These are phyloP conservation scores for Filobasidium wieringae DNA, from an alignment of 768 basidiomycete species.

Conservation along the genomic window DNA sequence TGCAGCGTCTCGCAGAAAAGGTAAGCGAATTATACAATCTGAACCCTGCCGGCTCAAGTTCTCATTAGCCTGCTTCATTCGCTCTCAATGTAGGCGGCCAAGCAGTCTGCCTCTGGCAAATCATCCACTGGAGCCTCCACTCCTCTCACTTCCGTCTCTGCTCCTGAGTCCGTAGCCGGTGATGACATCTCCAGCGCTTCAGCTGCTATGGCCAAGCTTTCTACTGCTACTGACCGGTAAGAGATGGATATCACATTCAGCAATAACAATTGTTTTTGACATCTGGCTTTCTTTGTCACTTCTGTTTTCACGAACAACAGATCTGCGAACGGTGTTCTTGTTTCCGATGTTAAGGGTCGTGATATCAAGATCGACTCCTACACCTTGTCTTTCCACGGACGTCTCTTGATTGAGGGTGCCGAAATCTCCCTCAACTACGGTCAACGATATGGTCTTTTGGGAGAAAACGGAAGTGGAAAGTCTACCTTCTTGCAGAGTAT, in stretches of 20 bases:
- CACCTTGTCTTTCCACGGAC: constrained; percentile 93
- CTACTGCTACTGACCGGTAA: constrained; percentile 78
- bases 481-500: constrained; percentile 94
- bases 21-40: constrained; percentile 29
- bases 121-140: constrained; percentile 55
- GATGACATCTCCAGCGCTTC: constrained; percentile 43
- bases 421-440: constrained; percentile 41
- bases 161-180: constrained; percentile 68
- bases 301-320: constrained; percentile 27
- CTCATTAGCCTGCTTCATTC: neutral
- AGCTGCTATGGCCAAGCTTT: constrained; percentile 68
- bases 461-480: constrained; percentile 99
- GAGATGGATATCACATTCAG: constrained; percentile 17
- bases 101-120: constrained; percentile 43
- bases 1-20: constrained; percentile 72
- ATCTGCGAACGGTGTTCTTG: constrained; percentile 81
- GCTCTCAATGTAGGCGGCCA: constrained; percentile 52
- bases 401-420: constrained; percentile 48
- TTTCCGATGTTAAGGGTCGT: constrained; percentile 80
- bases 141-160: constrained; percentile 70
- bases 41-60: neutral
- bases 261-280: neutral
- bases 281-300: constrained; percentile 30
- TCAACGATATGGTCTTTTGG: constrained; percentile 71
- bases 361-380: constrained; percentile 96